These are phyloP conservation scores for Neofusicoccum ribis DNA, from an alignment of 2,329 filamentous ascomycete species.

Conservation along the genomic window DNA sequence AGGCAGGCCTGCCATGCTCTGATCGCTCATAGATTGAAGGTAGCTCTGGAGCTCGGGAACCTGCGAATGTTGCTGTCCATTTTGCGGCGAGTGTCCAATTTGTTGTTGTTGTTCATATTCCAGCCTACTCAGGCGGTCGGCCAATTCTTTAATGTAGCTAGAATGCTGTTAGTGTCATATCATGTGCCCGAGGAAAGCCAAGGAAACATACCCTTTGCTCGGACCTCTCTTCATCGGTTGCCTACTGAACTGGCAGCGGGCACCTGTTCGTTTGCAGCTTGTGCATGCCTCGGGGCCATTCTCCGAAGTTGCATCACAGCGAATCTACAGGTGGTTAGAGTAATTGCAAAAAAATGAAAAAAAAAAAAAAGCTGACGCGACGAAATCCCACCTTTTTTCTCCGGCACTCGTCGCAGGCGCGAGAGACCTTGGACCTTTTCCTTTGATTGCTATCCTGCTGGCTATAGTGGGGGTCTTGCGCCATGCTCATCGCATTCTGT, in stretches of 20 bases:
- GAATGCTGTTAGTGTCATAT: background rate
- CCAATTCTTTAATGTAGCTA: constrained; percentile 44
- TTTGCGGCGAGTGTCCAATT: constrained; percentile 16
- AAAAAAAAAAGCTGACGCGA: background rate
- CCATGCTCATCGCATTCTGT: constrained; percentile 39
- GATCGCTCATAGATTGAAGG: constrained; percentile 28
- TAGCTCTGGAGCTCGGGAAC: constrained; percentile 16
- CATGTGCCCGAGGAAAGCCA: background rate
- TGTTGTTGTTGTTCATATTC: constrained; percentile 25
- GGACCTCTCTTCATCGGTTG: constrained; percentile 45
- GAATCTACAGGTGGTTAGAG: constrained; percentile 30
- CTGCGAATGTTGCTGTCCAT: constrained; percentile 9
- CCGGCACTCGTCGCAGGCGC: constrained; percentile 44
- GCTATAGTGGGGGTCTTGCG: constrained; percentile 33
- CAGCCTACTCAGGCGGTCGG: constrained; percentile 39
- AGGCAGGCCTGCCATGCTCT: constrained; percentile 26
- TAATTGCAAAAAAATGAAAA: too few relatives aligned
- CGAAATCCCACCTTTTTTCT: constrained; percentile 39
- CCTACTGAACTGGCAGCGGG: constrained; percentile 42
- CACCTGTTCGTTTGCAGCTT: constrained; percentile 41
- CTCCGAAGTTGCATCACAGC: constrained; percentile 42
- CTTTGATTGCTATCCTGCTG: constrained; percentile 39
- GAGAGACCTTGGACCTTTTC: constrained; percentile 40
- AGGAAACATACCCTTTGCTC: constrained; percentile 38
- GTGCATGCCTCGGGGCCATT: constrained; percentile 43